These are phyloP conservation scores for Ogataea pini DNA, from an alignment of 805 yeast species.

Conservation along the genomic window DNA sequence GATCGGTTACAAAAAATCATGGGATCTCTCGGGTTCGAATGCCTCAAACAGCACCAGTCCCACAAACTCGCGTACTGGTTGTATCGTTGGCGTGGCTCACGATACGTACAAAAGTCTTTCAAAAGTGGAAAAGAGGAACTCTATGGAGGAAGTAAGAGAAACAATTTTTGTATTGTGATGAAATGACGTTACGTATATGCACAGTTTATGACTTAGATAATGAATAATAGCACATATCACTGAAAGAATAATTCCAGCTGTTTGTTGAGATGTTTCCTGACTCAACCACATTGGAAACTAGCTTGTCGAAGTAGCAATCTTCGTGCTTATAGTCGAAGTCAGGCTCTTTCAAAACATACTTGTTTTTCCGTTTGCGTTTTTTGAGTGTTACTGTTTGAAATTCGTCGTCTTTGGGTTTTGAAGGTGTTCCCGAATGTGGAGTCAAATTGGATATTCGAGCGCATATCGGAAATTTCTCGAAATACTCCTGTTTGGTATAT, in stretches of 20 bases:
- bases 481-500: constrained; percentile 29
- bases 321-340: constrained; percentile 20
- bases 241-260: constrained; percentile 31
- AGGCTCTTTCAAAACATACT: constrained; percentile 3
- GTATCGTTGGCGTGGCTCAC: constrained; percentile 47
- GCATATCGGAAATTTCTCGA: constrained; percentile 31
- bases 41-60: constrained; percentile 54
- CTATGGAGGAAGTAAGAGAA: constrained; percentile 57
- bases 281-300: constrained; percentile 1
- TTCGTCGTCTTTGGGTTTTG: constrained; percentile 12
- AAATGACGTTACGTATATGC: constrained; percentile 16
- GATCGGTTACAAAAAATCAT: constrained; percentile 46
- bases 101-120: constrained; percentile 12
- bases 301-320: constrained; percentile 17
- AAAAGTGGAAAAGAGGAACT: constrained; percentile 48
- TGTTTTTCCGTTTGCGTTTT: constrained; percentile 17
- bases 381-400: constrained; percentile 18
- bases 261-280: constrained; percentile 14
- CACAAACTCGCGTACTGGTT: constrained; percentile 75
- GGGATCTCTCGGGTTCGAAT: constrained; percentile 58
- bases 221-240: constrained; percentile 27
- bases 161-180: constrained; percentile 64
- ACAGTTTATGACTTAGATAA: too few relatives aligned
- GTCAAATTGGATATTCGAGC: constrained; percentile 25
- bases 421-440: background rate